Evolutionary conservation across 148 eudicot species (phyloP), one percentile per base, ranked within the genome.

Genomic region (Camellia sinensis): DNA sequence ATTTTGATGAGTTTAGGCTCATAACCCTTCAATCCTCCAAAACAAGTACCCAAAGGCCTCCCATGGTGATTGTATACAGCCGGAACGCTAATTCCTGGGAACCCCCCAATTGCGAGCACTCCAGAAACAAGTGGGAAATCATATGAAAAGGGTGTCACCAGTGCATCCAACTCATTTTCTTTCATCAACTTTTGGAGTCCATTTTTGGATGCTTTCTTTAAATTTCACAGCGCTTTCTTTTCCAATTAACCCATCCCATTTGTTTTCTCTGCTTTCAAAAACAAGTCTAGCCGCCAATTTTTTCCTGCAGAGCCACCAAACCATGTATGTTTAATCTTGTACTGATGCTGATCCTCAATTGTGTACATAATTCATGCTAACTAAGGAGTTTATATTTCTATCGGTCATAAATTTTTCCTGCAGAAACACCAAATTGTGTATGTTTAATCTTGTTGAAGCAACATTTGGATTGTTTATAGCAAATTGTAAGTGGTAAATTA

Each of bases 1-100:
- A 78, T 78, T 37, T 77, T 62, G 37, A 77, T 77, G 6, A 77
- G 72, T 66, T 64, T 65, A 37, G 80, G 80, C 48, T 67, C 80
- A 5, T 73, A 78, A 29, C 73, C 80, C 64, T 69, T 52, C 64
- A 78, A 53, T 67, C 80, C 80, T 67, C 73, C 72, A 3, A 78
- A 78, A 52, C 8, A 15, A 43, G 67, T 67, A 3, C 73, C 80
- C 13, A 3, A 50, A 2, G 80, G 80, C 19, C 22, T 21, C 29
- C 73, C 80, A 15, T 78, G 0, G 0, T 21, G 1, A 19, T 29
- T 11, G 11, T 29, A 53, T 6, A 63, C 73, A 4, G 73, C 80
- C 0, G 80, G 80, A 40, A 67, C 72, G 63, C 14, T 78, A 40
- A 78, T 78, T 43, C 41, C 73, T 0, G 80, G 80, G 21, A 18